Base-by-base conservation (phyloP, 1,284 basidiomycete genomes). In the Ceratobasidium sp. region DNA sequence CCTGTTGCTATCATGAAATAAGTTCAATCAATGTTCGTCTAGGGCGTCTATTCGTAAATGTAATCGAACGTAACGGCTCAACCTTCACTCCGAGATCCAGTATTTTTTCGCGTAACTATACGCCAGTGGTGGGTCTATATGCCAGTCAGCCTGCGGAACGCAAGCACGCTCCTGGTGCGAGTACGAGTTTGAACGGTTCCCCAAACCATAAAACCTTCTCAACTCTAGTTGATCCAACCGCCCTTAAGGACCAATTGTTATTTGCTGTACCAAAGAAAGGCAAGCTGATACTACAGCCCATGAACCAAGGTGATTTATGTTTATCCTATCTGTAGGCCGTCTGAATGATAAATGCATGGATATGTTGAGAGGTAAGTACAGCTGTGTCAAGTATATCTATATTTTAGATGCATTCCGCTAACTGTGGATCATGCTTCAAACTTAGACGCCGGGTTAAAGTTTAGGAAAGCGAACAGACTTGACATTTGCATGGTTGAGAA, bases 381-480 rank as follows among this genome's bases (percentile, higher is more conserved):
- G n/a, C n/a, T n/a, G n/a, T n/a, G n/a, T n/a, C n/a, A n/a, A n/a
- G n/a, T n/a, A n/a, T n/a, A n/a, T n/a, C n/a, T n/a, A n/a, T n/a
- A n/a, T n/a, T n/a, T n/a, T n/a, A n/a, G n/a, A n/a, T n/a, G n/a
- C n/a, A n/a, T n/a, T n/a, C n/a, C n/a, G n/a, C n/a, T n/a, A n/a
- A n/a, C n/a, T n/a, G n/a, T n/a, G n/a, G n/a, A n/a, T n/a, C n/a
- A n/a, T n/a, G n/a, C n/a, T n/a, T n/a, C n/a, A n/a, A n/a, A n/a
- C n/a, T n/a, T n/a, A 67, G 97, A 97, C 23, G 97, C 97, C 0
- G 91, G 99, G 85, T 95, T 99, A 82, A 95, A 98, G 85, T 99
- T 98, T 85, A 94, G 95, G 83, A 90, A 96, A 83, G 92, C 94
- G 82, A 90, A 96, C 84, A 89, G 97, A 80, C 89, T 98, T 68